These are phyloP conservation scores for Sporothrix globosa DNA, from an alignment of 2,329 filamentous ascomycete species.

Conservation along the genomic window DNA sequence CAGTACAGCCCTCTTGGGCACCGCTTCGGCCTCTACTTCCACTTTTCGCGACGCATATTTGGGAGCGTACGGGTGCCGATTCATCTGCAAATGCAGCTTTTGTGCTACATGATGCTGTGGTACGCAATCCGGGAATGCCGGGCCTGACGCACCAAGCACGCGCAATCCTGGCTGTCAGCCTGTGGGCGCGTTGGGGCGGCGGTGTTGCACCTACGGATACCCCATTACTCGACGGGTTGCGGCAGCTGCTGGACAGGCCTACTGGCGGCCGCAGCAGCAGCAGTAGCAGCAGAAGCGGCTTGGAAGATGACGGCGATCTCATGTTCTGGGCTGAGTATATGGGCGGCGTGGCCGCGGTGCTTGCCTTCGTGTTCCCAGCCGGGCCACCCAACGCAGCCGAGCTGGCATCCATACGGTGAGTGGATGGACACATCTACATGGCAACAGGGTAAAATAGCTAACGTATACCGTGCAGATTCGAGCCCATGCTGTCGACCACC, in stretches of 20 bases:
- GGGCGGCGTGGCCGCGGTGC: conserved; percentile 52
- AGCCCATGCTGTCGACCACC: conserved; percentile 31
- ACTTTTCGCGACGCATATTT: conserved; percentile 56
- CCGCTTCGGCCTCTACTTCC: conserved; percentile 41
- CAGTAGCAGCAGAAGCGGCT: no score
- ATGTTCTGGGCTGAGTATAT: conserved; percentile 60
- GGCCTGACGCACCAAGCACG: conserved; percentile 74
- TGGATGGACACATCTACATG: conserved; percentile 22
- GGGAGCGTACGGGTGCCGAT: conserved; percentile 54
- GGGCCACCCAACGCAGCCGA: conserved; percentile 46
- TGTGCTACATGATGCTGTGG: conserved; percentile 72
- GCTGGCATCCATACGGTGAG: conserved; percentile 50
- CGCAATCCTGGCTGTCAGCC: conserved; percentile 69
- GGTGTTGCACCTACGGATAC: conserved; percentile 56
- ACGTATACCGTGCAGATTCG: conserved; percentile 8
- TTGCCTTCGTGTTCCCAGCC: conserved; percentile 50
- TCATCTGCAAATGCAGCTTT: conserved; percentile 63
- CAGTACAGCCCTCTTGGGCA: neutral
- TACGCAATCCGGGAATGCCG: conserved; percentile 68
- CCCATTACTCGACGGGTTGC: conserved; percentile 50
- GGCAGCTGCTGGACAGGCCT: conserved; percentile 47
- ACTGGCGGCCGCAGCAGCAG: neutral
- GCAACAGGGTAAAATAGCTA: neutral
- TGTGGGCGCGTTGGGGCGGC: conserved; percentile 75
- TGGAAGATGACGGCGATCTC: conserved; percentile 34